Evolutionary conservation across 2,329 filamentous ascomycete species (phyloP).

Genomic region (Achaetomium macrosporum): DNA sequence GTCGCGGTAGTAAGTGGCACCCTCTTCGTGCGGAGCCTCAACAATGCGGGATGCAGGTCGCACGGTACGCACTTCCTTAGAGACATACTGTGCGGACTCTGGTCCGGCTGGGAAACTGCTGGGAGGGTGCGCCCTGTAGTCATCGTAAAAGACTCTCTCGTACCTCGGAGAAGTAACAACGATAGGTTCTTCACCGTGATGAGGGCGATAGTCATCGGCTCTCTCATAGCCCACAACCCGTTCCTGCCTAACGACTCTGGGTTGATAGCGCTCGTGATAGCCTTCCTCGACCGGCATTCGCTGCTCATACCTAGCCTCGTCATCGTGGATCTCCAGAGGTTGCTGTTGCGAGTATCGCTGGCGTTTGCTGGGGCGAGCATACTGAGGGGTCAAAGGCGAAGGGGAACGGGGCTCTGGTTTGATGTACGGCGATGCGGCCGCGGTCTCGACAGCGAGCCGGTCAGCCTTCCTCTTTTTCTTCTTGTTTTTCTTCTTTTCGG

Average conservation of each 20-base stretch:
- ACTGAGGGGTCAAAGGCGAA: constrained; percentile 51
- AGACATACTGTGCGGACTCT: constrained; percentile 33
- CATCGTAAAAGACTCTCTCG: constrained; percentile 26
- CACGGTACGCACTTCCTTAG: constrained; percentile 34
- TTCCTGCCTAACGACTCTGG: constrained; percentile 29
- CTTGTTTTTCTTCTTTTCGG: constrained; percentile 45
- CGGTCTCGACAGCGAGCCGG: constrained; percentile 39
- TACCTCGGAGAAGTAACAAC: constrained; percentile 32
- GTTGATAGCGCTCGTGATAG: constrained; percentile 32
- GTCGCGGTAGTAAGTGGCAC: constrained; percentile 41
- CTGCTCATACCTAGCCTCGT: constrained; percentile 41
- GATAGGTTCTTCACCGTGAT: constrained; percentile 25
- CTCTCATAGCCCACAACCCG: constrained; percentile 34
- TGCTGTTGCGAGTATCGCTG: constrained; percentile 44
- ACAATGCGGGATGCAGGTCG: constrained; percentile 39
- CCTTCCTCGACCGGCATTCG: constrained; percentile 32
- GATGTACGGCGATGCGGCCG: constrained; percentile 48
- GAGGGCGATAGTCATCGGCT: constrained; percentile 25
- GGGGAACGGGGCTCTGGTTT: constrained; percentile 61
- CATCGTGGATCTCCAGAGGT: constrained; percentile 32
- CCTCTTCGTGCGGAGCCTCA: constrained; percentile 37
- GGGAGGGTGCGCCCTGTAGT: constrained; percentile 19
- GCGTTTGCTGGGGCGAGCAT: constrained; percentile 51
- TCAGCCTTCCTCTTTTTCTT: constrained; percentile 50
- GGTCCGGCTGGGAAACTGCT: constrained; percentile 1